A percentile compares a stretch with the other conserved stretches of the same genome.
These are phyloP conservation scores for Schwanniomyces yamadae DNA, from an alignment of 805 yeast genomes.

Conservation along the genomic window DNA sequence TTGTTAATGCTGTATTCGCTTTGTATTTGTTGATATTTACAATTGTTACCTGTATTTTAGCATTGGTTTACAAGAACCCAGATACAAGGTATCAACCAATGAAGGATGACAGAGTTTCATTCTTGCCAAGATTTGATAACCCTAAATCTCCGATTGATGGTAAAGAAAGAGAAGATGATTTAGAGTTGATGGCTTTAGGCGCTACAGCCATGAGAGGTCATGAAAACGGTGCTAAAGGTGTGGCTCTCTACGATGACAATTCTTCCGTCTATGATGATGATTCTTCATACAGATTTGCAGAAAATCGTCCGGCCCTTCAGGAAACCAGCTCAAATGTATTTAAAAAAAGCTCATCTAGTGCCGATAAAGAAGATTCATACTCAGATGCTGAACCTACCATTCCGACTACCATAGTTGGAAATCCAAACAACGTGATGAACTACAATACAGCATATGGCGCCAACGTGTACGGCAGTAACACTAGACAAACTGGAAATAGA, in stretches of 20 bases:
- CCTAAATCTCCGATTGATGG: slow-evolving; percentile 17
- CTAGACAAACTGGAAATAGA: slow-evolving; percentile 5
- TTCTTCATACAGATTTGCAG: slow-evolving; percentile 7
- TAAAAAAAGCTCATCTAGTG: not conserved
- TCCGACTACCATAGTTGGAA: slow-evolving; percentile 43
- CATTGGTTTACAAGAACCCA: slow-evolving; percentile 85
- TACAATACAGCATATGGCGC: slow-evolving; percentile 18
- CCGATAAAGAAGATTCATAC: slow-evolving; percentile 17
- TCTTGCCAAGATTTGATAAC: slow-evolving; percentile 66
- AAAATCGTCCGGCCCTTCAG: not conserved
- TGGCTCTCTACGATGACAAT: slow-evolving; percentile 25
- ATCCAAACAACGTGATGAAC: slow-evolving; percentile 29
- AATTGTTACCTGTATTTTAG: slow-evolving; percentile 82
- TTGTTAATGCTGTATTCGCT: slow-evolving; percentile 87
- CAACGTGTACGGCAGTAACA: not conserved
- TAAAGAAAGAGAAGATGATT: slow-evolving; percentile 37
- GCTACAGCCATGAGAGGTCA: slow-evolving; percentile 67
- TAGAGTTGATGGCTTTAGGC: slow-evolving; percentile 73
- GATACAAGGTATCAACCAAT: slow-evolving; percentile 94
- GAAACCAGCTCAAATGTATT: not conserved
- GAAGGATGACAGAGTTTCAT: slow-evolving; percentile 95
- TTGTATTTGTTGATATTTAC: slow-evolving; percentile 79
- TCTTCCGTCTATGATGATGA: slow-evolving; percentile 35
- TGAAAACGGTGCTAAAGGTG: slow-evolving; percentile 36
- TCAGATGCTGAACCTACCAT: slow-evolving; percentile 37